phyloP scores from a whole-genome alignment of 768 basidiomycete species.

The Pluteus cervinus region DNA sequence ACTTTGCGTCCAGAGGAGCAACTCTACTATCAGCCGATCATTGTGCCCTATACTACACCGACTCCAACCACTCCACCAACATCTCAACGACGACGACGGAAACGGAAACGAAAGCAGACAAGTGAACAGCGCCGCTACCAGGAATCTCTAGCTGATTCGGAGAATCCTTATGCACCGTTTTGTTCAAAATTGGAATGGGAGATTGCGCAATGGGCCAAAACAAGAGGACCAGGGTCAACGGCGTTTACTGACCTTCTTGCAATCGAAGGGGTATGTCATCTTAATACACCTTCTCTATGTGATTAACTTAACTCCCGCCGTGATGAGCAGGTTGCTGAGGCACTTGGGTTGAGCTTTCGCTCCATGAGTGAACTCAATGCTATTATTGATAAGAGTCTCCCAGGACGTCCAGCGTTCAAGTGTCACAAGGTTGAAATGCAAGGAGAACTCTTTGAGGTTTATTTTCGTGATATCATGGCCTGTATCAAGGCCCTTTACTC shows the following conservation, averaged over 20 bases:
- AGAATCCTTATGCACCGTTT: conserved; percentile 1
- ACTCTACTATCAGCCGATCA: too few relatives aligned
- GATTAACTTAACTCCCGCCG: not conserved
- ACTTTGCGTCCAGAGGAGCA: too few relatives aligned
- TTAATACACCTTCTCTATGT: not conserved
- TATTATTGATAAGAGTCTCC: conserved; percentile 20
- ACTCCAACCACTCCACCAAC: too few relatives aligned
- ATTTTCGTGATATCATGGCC: conserved; percentile 19
- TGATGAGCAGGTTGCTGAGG: too few relatives aligned
- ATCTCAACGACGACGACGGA: too few relatives aligned
- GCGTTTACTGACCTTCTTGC: not conserved
- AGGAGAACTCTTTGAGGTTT: conserved; percentile 18
- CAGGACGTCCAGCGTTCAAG: conserved; percentile 12
- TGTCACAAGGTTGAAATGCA: conserved; percentile 13
- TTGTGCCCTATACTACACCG: too few relatives aligned
- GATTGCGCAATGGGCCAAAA: conserved; percentile 3
- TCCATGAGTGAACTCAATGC: conserved; percentile 16
- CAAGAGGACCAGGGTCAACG: not conserved
- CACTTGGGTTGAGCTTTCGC: not conserved
- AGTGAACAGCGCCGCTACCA: too few relatives aligned
- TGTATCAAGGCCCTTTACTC: conserved; percentile 23
- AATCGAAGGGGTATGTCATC: conserved; percentile 1
- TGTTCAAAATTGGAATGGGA: conserved; percentile 2
- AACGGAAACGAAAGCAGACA: too few relatives aligned
- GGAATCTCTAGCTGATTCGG: too few relatives aligned